Base-by-base conservation (phyloP, 2,329 filamentous ascomycete species). In the Arachnopeziza araneosa region DNA sequence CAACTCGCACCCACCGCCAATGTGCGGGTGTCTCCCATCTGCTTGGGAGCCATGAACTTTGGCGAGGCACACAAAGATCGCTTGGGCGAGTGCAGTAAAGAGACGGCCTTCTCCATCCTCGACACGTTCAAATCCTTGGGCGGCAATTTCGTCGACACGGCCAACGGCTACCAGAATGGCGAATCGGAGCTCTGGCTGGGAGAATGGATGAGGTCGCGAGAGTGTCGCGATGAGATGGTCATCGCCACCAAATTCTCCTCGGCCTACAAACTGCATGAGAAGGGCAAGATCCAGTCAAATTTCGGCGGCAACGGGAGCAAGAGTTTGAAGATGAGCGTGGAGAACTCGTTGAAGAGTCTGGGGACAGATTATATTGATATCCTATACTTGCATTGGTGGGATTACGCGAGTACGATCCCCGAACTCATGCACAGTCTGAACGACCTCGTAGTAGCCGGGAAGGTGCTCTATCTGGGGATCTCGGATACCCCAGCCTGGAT, bases 401-500 rank as follows among this genome's bases (percentile, higher is more conserved):
- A 89, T 71, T 85, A 79, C 68, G 81, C 78, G n/a, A 83, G 83
- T 5, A 79, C 78, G 0, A 82, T 89, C 54, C 76, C 80, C 0
- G 86, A 90, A 68, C 50, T 89, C 55, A 90, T 90, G 87, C 82
- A 87, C 58, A 78, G 78, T 1, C 76, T 89, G 44, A 85, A 89
- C 68, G 74, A 79, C 24, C 76, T 87, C 3, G 83, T 88, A 1
- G 61, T 69, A 0, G 67, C 76, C 1, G 83, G 85, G 21, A 88
- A 88, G 66, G 84, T 89, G 0, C 73, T 85, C 22, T 88, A 89
- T 65, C 76, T 90, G 0, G 87, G 87, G 2, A 78, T 88, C 71
- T 84, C 79, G 55, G 85, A 90, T 66, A 84, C 83, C 0, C 87
- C 87, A 0, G 87, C 87, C 19, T 90, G 87, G 87, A 73, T 87